Base-by-base conservation (phyloP, 208 protist species). In the Tritrichomonas foetus region DNA sequence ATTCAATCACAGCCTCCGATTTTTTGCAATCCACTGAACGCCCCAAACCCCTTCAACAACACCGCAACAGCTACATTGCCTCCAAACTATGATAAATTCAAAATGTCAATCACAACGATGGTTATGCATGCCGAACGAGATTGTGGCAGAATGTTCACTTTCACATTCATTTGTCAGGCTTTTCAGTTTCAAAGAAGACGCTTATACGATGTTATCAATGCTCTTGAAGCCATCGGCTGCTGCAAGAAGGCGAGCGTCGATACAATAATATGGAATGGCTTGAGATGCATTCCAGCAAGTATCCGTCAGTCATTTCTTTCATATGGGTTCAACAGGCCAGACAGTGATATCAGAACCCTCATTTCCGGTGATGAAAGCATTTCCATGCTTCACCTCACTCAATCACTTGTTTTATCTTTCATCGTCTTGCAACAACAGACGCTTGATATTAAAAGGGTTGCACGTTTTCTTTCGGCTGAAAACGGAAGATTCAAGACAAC, bases 161-260 rank as follows among this genome's bases (percentile, higher is more conserved):
- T 78, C 33, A 44, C 69, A 13, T 11, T 44, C 30, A 41, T 82
- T 25, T 82, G 74, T 47, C 20, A 47, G 2, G 53, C 9, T 39
- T 82, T 82, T 82, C 13, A 47, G 5, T 53, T 82, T 47, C 74
- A 82, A 47, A 49, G 41, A 30, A 82, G 74, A 82, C 1, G 74
- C 0, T 53, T 82, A 16, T 82, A 82, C 53, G 74, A 82, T 82
- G 36, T 82, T 53, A 47, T 82, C 33, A 82, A 82, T 47, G 74
- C 33, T 22, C n/a, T 82, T 13, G 74, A 82, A 47, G 0, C 74
- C 1, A n/a, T 47, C 53, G 74, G 74, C 20, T 82, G 74, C 41
- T 82, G 74, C 41, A n/a, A 47, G 30, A 82, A 82, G n/a, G 20
- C 74, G 5, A 53, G 16, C 5, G 33, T 82, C 20, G 74, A 82